A percentile compares a stretch with the other conserved stretches of the same genome.
These are phyloP conservation scores for Gaeumannomyces tritici DNA, from an alignment of 2,329 filamentous ascomycete species.

Conservation along the genomic window DNA sequence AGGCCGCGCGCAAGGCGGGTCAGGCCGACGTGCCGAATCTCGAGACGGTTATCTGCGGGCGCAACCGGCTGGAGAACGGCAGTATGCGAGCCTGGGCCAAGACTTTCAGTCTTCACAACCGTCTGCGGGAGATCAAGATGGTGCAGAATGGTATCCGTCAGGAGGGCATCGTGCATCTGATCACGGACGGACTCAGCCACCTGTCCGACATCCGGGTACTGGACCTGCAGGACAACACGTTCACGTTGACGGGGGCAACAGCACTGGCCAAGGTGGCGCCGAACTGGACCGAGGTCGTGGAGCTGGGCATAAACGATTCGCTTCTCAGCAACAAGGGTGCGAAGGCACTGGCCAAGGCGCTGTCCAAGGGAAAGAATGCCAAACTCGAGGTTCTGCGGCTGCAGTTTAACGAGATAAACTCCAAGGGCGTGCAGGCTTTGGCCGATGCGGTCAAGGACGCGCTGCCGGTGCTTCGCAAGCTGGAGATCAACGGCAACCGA, in stretches of 20 bases:
- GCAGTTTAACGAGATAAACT: constrained; percentile 91
- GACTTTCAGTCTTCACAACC: constrained; percentile 72
- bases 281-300: constrained; percentile 65
- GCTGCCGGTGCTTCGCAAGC: constrained; percentile 68
- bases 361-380: constrained; percentile 66
- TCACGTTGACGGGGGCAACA: constrained; percentile 70
- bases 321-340: constrained; percentile 72
- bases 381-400: constrained; percentile 74
- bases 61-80: constrained; percentile 91
- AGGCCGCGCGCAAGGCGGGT: constrained; percentile 60
- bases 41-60: constrained; percentile 94
- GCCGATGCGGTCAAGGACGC: constrained; percentile 55
- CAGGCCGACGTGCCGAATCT: constrained; percentile 63
- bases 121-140: constrained; percentile 86
- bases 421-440: constrained; percentile 62
- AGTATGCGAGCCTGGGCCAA: constrained; percentile 94
- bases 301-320: constrained; percentile 85
- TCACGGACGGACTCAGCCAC: constrained; percentile 68
- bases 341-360: constrained; percentile 60
- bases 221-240: constrained; percentile 96
- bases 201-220: constrained; percentile 62
- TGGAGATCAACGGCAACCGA: constrained; percentile 95
- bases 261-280: constrained; percentile 68
- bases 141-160: constrained; percentile 95
- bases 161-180: constrained; percentile 76